Evolutionary conservation across 129 eudicot species (phyloP).

Genomic region (Artemisia argyi): DNA sequence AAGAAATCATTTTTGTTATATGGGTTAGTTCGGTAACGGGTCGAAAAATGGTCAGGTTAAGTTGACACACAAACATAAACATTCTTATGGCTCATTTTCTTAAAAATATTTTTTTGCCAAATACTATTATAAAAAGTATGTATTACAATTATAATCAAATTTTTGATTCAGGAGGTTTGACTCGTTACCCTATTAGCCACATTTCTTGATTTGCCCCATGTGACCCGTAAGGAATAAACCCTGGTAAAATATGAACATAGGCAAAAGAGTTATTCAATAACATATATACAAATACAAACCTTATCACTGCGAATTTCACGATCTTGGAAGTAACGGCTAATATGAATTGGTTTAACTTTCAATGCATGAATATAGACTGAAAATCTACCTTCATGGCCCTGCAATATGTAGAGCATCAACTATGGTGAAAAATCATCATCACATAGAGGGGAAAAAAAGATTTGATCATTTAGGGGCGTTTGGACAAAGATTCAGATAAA

Average conservation of each 20-base stretch:
- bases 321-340: conserved; percentile 74
- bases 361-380: conserved; percentile 94
- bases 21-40: neutral
- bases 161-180: too few species aligned
- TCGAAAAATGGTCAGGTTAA: too few species aligned
- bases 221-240: too few species aligned
- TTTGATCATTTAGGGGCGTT: neutral
- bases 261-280: neutral
- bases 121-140: too few species aligned
- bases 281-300: conserved; percentile 50
- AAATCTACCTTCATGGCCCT: conserved; percentile 98
- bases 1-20: too few species aligned
- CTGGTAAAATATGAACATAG: neutral
- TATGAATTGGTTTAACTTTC: conserved; percentile 67
- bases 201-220: too few species aligned
- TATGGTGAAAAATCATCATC: neutral
- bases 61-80: too few species aligned
- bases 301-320: conserved; percentile 86
- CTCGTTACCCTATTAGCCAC: too few species aligned
- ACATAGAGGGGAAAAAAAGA: neutral
- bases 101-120: too few species aligned
- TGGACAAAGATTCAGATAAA: too few species aligned
- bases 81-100: too few species aligned
- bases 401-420: conserved; percentile 6
- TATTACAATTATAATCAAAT: too few species aligned